Base-by-base conservation (phyloP, 805 yeast genomes). In the Teunomyces kruisii region DNA sequence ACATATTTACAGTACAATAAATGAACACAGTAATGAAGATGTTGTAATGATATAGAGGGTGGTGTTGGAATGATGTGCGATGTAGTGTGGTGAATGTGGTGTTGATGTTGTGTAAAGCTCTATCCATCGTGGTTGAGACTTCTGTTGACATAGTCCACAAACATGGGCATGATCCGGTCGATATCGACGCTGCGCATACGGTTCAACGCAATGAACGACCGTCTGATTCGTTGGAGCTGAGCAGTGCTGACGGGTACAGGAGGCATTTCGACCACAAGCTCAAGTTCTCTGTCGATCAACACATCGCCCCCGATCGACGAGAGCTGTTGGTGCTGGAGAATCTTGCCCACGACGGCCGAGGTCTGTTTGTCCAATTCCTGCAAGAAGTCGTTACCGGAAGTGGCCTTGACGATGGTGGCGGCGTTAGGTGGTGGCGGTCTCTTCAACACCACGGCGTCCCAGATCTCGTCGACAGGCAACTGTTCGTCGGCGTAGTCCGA, bases 321-420 rank as follows among this genome's bases (percentile, higher is more conserved):
- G 39, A 80, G 65, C 50, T 81, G 80, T 56, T 84, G 87, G 50
- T 81, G 77, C 47, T 82, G 85, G 45, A 84, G 62, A 13, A 88
- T 74, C 44, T 79, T 80, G 44, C 74, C 73, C 3, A 88, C 76
- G 10, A 90, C 85, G 3, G 70, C 70, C 47, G 80, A 80, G 0
- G 97, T 88, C 47, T 75, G 75, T 43, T 74, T 75, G 60, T 91
- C 97, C 39, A 92, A 72, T 50, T 86, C 83, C 56, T 86, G 91
- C 29, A 90, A 67, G 57, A 86, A 91, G 62, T 87, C 81, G 12
- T 84, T 77, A 6, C 86, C 83, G 0, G 86, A 75, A 0, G 96
- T 91, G 1, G 96, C 88, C 59, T 87, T 89, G 35, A 88, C 66
- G 29, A 86, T 66, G 0, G 97, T 91, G 2, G 96, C 95, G 31